Evolutionary conservation across 371 early-diverging fungal species (phyloP).

Genomic region (Mortierella sp.): DNA sequence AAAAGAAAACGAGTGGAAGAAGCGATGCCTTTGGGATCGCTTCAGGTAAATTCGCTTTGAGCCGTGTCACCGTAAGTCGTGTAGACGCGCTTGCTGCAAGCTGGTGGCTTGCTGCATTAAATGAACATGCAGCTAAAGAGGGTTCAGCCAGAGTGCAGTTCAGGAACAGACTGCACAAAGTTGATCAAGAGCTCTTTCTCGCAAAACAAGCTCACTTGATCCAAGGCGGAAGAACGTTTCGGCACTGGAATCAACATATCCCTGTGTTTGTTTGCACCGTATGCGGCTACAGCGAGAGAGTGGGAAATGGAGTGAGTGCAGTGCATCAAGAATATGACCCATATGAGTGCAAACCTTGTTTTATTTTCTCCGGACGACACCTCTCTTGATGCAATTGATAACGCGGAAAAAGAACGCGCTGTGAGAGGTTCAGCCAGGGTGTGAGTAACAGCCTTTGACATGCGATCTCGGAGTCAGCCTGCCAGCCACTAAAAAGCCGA

Average conservation of each 20-base stretch:
- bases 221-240: neutral
- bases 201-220: too few species aligned
- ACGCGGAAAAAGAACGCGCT: neutral
- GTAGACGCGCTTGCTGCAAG: neutral
- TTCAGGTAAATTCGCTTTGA: too few species aligned
- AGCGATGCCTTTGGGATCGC: too few species aligned
- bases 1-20: neutral
- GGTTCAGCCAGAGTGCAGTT: too few species aligned
- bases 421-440: neutral
- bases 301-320: neutral
- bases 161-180: too few species aligned
- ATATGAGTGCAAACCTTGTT: conserved; percentile 9
- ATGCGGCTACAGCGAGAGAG: neutral
- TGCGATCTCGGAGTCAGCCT: conserved; percentile 11
- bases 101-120: neutral
- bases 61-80: neutral
- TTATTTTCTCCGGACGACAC: neutral
- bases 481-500: conserved; percentile 10
- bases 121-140: neutral
- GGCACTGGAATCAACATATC: neutral
- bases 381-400: neutral
- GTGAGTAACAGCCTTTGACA: conserved; percentile 17
- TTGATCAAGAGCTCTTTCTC: too few species aligned
- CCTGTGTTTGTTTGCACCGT: neutral
- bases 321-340: neutral